Evolutionary conservation across 2,329 filamentous ascomycete species (phyloP).

Genomic region (Lachnellula suecica): DNA sequence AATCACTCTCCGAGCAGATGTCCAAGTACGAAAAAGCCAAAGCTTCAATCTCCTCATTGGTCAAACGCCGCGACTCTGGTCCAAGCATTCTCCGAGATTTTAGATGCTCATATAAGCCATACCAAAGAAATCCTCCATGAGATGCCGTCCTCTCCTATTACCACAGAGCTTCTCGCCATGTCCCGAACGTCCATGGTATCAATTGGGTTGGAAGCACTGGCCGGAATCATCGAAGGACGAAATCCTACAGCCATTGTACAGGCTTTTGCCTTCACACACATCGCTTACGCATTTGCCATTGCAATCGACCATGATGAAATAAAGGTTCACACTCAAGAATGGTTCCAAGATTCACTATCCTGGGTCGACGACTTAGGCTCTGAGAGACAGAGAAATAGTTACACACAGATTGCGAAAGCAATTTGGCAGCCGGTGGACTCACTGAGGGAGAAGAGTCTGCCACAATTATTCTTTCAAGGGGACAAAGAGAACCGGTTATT

Average conservation of each 20-base stretch:
- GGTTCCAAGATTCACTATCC: slow-evolving; percentile 23
- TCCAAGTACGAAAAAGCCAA: slow-evolving; percentile 15
- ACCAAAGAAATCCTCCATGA: slow-evolving; percentile 20
- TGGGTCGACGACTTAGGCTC: slow-evolving; percentile 20
- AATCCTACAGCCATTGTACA: slow-evolving; percentile 25
- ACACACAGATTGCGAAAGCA: slow-evolving; percentile 20
- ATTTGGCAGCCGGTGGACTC: slow-evolving; percentile 24
- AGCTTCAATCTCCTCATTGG: slow-evolving; percentile 21
- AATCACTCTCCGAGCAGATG: slow-evolving; percentile 18
- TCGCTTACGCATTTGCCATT: slow-evolving; percentile 26
- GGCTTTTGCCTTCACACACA: slow-evolving; percentile 28
- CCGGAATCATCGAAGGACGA: slow-evolving; percentile 24
- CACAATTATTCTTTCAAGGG: not conserved
- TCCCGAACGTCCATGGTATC: slow-evolving; percentile 24
- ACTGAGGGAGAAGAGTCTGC: not conserved
- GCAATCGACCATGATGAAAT: slow-evolving; percentile 19
- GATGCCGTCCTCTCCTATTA: slow-evolving; percentile 17
- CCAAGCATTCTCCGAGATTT: slow-evolving; percentile 23
- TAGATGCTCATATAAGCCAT: slow-evolving; percentile 24
- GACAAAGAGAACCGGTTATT: slow-evolving; percentile 12
- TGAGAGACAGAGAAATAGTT: slow-evolving; percentile 16
- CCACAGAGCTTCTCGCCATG: slow-evolving; percentile 21
- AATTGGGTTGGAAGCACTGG: slow-evolving; percentile 25
- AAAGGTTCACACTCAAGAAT: slow-evolving; percentile 19
- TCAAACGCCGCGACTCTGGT: slow-evolving; percentile 17